These are phyloP conservation scores for Colletotrichum sp. DNA, from an alignment of 2,329 filamentous ascomycete genomes.

Conservation along the genomic window DNA sequence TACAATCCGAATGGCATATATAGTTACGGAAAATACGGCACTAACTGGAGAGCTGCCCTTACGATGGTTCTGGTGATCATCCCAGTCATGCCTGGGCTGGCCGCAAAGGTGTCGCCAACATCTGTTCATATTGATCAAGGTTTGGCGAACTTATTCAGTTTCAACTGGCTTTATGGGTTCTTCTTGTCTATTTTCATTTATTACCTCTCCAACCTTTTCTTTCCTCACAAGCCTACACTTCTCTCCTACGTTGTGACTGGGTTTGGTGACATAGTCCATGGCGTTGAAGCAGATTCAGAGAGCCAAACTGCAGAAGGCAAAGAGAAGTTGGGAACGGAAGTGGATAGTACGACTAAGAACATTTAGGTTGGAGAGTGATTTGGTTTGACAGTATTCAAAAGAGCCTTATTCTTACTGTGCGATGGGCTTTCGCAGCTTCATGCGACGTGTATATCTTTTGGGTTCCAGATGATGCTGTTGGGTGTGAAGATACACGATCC, in stretches of 20 bases:
- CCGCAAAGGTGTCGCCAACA: constrained; percentile 26
- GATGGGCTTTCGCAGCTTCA: background rate
- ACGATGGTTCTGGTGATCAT: constrained; percentile 31
- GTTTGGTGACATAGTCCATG: background rate
- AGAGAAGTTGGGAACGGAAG: background rate
- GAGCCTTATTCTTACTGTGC: background rate
- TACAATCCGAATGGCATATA: background rate
- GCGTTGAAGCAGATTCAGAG: background rate
- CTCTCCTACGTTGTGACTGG: background rate
- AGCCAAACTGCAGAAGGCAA: background rate
- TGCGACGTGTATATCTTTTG: rapidly evolving
- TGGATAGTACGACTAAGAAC: background rate
- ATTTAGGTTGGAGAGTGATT: background rate
- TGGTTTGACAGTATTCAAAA: background rate
- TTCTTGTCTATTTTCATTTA: constrained; percentile 3
- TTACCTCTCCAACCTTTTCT: background rate
- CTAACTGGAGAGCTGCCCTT: constrained; percentile 32
- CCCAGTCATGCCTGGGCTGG: constrained; percentile 27
- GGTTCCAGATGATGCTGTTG: background rate
- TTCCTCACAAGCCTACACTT: background rate
- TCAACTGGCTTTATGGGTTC: constrained; percentile 36
- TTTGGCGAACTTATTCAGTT: constrained; percentile 29
- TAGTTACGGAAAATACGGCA: background rate
- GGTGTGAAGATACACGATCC: background rate
- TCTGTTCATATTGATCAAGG: constrained; percentile 27